Evolutionary conservation across 805 yeast genomes (phyloP).

Genomic region (Yarrowia divulgata): DNA sequence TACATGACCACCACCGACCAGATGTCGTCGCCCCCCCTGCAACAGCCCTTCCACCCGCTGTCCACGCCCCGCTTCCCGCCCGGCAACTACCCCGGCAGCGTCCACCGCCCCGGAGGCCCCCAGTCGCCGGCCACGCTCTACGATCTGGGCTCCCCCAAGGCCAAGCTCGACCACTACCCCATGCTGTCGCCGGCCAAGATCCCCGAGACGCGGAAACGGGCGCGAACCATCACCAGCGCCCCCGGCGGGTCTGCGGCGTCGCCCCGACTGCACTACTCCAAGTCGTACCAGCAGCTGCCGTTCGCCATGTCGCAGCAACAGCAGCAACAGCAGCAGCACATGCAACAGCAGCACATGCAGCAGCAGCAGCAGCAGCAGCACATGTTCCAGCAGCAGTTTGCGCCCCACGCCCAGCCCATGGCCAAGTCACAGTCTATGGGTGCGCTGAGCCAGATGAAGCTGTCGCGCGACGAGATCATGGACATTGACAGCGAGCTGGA

Average conservation of each 20-base stretch:
- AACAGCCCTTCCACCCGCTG: conserved; percentile 30
- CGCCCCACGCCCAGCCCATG: conserved; percentile 29
- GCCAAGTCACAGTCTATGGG: conserved; percentile 38
- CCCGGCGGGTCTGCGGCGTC: not conserved
- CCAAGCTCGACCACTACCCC: conserved; percentile 27
- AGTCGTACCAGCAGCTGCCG: conserved; percentile 28
- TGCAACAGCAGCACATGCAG: not conserved
- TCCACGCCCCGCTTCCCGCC: conserved; percentile 17
- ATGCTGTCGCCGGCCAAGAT: conserved; percentile 29
- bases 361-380: conserved; percentile 20
- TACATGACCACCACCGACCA: conserved; percentile 30
- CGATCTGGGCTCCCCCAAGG: conserved; percentile 23
- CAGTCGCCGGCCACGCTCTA: conserved; percentile 11
- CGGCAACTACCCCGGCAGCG: conserved; percentile 13
- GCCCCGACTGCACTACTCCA: conserved; percentile 29
- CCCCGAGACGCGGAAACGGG: conserved; percentile 26
- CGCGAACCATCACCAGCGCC: conserved; percentile 27
- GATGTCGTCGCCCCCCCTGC: conserved; percentile 11
- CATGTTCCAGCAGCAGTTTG: conserved; percentile 35
- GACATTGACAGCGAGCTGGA: conserved; percentile 30
- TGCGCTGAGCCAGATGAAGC: conserved; percentile 21
- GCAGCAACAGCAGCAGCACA: conserved; percentile 10
- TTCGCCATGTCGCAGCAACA: conserved; percentile 15
- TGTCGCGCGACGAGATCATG: conserved; percentile 30
- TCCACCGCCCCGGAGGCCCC: conserved; percentile 21